A percentile compares a stretch with the other conserved stretches of the same genome.
phyloP scores from a whole-genome alignment of 805 yeast genomes.

The Debaryomyces hansenii region DNA sequence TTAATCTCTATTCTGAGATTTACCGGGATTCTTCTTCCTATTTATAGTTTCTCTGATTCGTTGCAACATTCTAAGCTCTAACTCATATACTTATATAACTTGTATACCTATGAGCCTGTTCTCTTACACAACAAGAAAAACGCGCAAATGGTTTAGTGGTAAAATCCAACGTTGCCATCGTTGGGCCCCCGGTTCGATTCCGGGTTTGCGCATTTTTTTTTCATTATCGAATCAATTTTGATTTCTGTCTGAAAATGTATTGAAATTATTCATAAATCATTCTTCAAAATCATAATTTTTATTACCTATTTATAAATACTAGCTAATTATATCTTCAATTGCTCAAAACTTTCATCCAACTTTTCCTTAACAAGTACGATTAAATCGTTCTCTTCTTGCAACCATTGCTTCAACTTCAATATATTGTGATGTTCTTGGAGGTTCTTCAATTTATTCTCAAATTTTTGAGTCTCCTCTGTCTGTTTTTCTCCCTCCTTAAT shows the following conservation, averaged over 20 bases:
- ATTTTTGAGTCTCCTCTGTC: slow-evolving; percentile 2
- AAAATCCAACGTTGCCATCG: slow-evolving; percentile 3
- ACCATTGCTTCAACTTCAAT: slow-evolving; percentile 14
- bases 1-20: too few relatives aligned
- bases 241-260: too few relatives aligned
- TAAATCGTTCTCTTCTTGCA: slow-evolving; percentile 19
- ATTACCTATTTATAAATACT: too few relatives aligned
- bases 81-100: too few relatives aligned
- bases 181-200: slow-evolving; percentile 3
- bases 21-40: too few relatives aligned
- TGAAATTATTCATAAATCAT: too few relatives aligned
- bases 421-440: slow-evolving; percentile 15
- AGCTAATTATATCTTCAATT: background rate
- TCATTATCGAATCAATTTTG: too few relatives aligned
- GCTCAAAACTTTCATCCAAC: slow-evolving; percentile 9
- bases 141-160: slow-evolving; percentile 3
- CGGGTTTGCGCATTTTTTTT: slow-evolving; percentile 1
- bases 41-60: too few relatives aligned
- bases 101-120: too few relatives aligned
- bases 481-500: slow-evolving; percentile 2
- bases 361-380: slow-evolving; percentile 14
- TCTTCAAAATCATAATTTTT: too few relatives aligned
- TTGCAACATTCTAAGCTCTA: too few relatives aligned
- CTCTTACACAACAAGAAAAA: background rate
- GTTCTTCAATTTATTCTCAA: slow-evolving; percentile 11